Evolutionary conservation across 495 filamentous ascomycete genomes (phyloP).

Genomic region (Hypoxylon intermedium): DNA sequence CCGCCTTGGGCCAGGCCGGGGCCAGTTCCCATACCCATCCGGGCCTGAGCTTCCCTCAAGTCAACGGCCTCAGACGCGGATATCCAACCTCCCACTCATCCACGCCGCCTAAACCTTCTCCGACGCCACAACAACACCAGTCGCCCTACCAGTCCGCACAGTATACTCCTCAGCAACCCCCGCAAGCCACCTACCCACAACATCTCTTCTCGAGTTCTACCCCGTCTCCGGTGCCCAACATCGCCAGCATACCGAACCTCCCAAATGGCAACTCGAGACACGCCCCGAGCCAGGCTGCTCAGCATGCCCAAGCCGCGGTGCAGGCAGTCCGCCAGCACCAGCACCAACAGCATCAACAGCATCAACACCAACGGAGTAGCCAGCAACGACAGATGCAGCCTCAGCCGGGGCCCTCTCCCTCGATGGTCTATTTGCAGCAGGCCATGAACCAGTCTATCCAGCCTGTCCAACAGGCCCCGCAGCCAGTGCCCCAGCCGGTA

Average conservation of each 20-base stretch:
- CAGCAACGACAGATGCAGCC: conserved; percentile 39
- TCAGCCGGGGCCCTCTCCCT: conserved; percentile 33
- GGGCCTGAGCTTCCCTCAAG: conserved; percentile 45
- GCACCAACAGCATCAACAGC: conserved; percentile 37
- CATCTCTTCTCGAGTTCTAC: conserved; percentile 48
- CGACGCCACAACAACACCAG: conserved; percentile 51
- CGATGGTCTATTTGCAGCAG: conserved; percentile 41
- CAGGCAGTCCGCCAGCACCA: conserved; percentile 42
- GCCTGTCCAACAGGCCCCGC: conserved; percentile 41
- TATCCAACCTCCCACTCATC: conserved; percentile 48
- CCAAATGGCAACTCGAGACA: conserved; percentile 49
- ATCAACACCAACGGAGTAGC: conserved; percentile 38
- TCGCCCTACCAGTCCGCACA: conserved; percentile 52
- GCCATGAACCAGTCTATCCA: conserved; percentile 45
- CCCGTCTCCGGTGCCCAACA: conserved; percentile 46
- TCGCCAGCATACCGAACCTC: conserved; percentile 44
- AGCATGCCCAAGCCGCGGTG: conserved; percentile 49
- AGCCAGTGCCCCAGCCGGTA: conserved; percentile 39
- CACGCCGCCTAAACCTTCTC: conserved; percentile 52
- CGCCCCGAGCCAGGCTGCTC: conserved; percentile 43
- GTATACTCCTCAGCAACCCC: conserved; percentile 48
- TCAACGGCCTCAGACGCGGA: conserved; percentile 38
- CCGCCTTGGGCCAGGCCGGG: conserved; percentile 45
- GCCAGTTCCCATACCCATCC: conserved; percentile 46
- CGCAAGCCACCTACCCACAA: conserved; percentile 40